These are phyloP conservation scores for Suillus alpinus DNA, from an alignment of 768 basidiomycete genomes.

Conservation along the genomic window DNA sequence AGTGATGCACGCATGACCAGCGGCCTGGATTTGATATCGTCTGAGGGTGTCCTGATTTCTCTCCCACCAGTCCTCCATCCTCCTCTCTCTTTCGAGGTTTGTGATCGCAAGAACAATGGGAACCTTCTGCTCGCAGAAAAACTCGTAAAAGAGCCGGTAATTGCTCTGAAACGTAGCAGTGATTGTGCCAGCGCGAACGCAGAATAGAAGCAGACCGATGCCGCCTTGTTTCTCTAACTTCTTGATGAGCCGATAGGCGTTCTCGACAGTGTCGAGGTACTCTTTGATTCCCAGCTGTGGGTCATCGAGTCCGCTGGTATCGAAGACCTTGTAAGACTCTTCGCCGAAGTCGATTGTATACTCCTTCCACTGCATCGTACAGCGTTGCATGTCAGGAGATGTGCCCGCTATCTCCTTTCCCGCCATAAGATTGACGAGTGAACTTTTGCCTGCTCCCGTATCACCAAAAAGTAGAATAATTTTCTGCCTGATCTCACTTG, in stretches of 20 bases:
- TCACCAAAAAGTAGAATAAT: slow-evolving; percentile 43
- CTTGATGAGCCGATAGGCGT: slow-evolving; percentile 34
- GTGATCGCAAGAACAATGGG: slow-evolving; percentile 33
- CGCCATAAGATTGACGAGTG: slow-evolving; percentile 37
- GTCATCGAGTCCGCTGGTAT: slow-evolving; percentile 34
- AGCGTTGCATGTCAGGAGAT: slow-evolving; percentile 30
- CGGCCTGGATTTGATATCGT: slow-evolving; percentile 17
- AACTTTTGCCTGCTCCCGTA: slow-evolving; percentile 35
- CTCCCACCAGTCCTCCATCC: slow-evolving; percentile 26
- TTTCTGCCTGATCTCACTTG: background rate
- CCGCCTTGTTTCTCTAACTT: slow-evolving; percentile 29
- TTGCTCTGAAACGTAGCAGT: slow-evolving; percentile 29
- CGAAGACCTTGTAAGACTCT: slow-evolving; percentile 24
- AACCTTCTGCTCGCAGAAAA: slow-evolving; percentile 35
- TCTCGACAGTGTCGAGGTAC: slow-evolving; percentile 28
- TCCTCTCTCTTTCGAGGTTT: slow-evolving; percentile 23
- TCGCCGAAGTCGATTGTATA: slow-evolving; percentile 25
- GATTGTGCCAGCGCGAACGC: slow-evolving; percentile 31
- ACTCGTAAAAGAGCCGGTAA: slow-evolving; percentile 35
- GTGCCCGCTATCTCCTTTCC: slow-evolving; percentile 25
- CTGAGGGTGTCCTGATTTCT: slow-evolving; percentile 17
- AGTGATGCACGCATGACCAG: slow-evolving; percentile 39
- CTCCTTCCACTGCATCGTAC: slow-evolving; percentile 27
- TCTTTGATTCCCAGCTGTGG: slow-evolving; percentile 15
- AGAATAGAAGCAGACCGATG: slow-evolving; percentile 32